These are phyloP conservation scores for Aureobasidium sp. DNA, from an alignment of 2,329 filamentous ascomycete species.

Conservation along the genomic window DNA sequence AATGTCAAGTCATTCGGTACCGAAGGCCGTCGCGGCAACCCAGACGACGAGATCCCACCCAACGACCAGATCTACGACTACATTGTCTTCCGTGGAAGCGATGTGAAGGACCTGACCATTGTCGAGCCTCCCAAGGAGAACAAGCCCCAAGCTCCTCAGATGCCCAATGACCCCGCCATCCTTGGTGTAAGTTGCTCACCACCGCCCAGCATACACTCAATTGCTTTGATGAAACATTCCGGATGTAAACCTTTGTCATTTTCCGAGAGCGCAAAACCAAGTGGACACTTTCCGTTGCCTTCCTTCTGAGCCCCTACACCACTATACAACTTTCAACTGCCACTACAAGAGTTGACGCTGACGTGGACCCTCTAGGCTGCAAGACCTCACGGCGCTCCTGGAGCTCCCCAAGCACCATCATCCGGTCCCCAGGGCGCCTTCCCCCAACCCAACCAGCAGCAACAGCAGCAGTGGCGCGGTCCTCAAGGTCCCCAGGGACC, in stretches of 20 bases:
- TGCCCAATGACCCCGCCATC: constrained; percentile 93
- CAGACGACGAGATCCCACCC: constrained; percentile 71
- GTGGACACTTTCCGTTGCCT: constrained; percentile 99
- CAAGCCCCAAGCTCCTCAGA: constrained; percentile 65
- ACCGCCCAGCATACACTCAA: constrained; percentile 25
- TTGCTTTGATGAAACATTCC: constrained; percentile 80
- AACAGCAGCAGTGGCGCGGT: constrained; percentile 26
- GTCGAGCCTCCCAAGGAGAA: constrained; percentile 68
- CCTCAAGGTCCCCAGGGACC: constrained; percentile 18
- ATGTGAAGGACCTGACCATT: constrained; percentile 96
- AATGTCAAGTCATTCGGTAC: constrained; percentile 93
- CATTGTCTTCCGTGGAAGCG: constrained; percentile 95
- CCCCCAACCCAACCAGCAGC: constrained; percentile 29
- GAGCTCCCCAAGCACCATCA: constrained; percentile 2
- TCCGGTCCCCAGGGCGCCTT: constrained; percentile 17
- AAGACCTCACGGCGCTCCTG: constrained; percentile 15
- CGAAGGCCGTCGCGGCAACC: constrained; percentile 73
- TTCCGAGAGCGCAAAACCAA: constrained; percentile 92
- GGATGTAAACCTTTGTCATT: constrained; percentile 82
- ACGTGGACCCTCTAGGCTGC: constrained; percentile 18
- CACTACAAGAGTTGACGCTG: neutral
- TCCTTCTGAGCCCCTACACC: constrained; percentile 73
- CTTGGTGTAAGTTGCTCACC: constrained; percentile 69
- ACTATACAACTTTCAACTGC: neutral
- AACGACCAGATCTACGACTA: constrained; percentile 93